Evolutionary conservation across 257 asterid genomes (phyloP).

Genomic region (Salvia splendens): DNA sequence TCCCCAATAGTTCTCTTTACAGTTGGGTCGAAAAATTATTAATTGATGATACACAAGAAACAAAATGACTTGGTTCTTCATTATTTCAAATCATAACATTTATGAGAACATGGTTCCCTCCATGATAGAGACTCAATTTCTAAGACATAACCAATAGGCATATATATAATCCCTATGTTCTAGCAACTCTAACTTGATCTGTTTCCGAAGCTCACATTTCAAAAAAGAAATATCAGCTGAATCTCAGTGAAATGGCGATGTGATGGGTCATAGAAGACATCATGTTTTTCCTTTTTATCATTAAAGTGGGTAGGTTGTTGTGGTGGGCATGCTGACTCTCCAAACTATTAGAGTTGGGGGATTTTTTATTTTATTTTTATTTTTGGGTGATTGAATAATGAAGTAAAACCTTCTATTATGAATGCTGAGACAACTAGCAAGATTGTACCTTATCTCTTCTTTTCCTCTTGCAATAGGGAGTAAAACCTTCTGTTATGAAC

Average conservation of each 20-base stretch:
- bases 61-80: not conserved
- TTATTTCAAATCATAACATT: conserved; percentile 6
- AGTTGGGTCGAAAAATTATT: not conserved
- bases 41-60: too few species aligned
- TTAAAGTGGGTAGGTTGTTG: too few species aligned
- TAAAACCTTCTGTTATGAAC: conserved; percentile 95
- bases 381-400: not conserved
- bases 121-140: not conserved
- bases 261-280: too few species aligned
- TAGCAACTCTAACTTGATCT: not conserved
- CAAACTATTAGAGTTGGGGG: too few species aligned
- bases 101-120: conserved; percentile 8
- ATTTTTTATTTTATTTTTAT: not conserved
- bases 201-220: not conserved
- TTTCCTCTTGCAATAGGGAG: conserved; percentile 97
- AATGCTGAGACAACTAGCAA: not conserved
- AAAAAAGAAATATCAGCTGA: not conserved
- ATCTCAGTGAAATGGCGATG: not conserved
- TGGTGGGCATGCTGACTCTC: too few species aligned
- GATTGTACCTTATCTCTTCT: conserved; percentile 81
- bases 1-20: not conserved
- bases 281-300: too few species aligned
- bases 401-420: not conserved
- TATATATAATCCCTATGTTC: not conserved
- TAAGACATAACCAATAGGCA: not conserved